These are phyloP conservation scores for Fusarium guadeloupense DNA, from an alignment of 2,329 filamentous ascomycete species.

Conservation along the genomic window DNA sequence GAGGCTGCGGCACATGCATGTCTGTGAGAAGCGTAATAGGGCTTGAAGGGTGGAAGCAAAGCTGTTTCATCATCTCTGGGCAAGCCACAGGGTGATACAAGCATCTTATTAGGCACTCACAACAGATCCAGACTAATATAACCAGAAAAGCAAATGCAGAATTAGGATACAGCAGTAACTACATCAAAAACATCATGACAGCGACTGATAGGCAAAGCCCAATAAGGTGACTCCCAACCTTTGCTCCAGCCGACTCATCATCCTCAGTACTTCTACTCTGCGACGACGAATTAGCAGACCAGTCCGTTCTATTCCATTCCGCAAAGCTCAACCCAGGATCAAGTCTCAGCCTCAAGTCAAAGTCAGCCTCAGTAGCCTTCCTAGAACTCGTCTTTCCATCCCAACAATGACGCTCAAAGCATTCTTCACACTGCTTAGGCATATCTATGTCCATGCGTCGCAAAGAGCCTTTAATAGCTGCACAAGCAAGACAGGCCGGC, in stretches of 20 bases:
- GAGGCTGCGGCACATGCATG: no score
- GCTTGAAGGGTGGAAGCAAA: no score
- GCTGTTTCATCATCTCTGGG: no score
- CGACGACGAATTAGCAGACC: constrained; percentile 1
- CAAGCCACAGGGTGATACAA: no score
- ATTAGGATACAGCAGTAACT: no score
- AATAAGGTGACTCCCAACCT: background rate
- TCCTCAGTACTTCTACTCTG: background rate
- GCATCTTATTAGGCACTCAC: no score
- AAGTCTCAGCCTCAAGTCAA: constrained; percentile 31
- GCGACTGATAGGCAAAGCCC: background rate
- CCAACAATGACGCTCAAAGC: constrained; percentile 43
- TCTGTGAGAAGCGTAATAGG: no score
- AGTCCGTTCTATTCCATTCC: constrained; percentile 39
- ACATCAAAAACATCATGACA: background rate
- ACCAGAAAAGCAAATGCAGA: no score
- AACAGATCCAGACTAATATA: no score
- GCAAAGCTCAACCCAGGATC: constrained; percentile 34
- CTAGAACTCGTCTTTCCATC: constrained; percentile 26
- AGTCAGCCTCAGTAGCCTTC: constrained; percentile 20
- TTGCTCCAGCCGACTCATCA: background rate
- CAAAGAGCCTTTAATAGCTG: constrained; percentile 75
- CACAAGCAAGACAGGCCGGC: constrained; percentile 83
- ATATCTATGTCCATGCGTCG: constrained; percentile 44
- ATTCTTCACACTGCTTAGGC: constrained; percentile 38